Conservation (phyloP, 495 filamentous ascomycete genomes). For the Tetracladium marchalianum region DNA sequence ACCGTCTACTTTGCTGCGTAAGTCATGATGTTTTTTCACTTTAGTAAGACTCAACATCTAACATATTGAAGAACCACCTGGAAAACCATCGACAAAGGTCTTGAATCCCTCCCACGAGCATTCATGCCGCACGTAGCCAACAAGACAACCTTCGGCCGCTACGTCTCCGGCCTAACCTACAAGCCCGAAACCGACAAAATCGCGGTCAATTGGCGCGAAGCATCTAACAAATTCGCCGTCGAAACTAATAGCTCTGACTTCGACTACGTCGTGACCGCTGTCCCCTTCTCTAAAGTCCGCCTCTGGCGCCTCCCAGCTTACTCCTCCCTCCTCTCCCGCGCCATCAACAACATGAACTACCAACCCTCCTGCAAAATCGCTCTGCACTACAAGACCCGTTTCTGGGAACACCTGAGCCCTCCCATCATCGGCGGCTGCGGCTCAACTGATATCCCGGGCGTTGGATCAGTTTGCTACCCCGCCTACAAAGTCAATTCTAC, state of each 20-base stretch:
- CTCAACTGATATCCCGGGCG: slow-evolving; percentile 45
- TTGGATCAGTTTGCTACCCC: slow-evolving; percentile 53
- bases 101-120: slow-evolving; percentile 48
- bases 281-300: slow-evolving; percentile 43
- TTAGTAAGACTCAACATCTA: no score
- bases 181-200: slow-evolving; percentile 32
- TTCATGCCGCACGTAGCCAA: slow-evolving; percentile 50
- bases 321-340: slow-evolving; percentile 39
- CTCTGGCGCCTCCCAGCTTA: slow-evolving; percentile 30
- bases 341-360: slow-evolving; percentile 52
- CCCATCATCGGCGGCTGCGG: slow-evolving; percentile 57
- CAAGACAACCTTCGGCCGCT: slow-evolving; percentile 41
- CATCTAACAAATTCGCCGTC: slow-evolving; percentile 38
- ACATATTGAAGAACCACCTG: slow-evolving; percentile 45
- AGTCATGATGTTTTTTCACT: no score
- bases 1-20: slow-evolving; percentile 51
- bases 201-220: slow-evolving; percentile 36
- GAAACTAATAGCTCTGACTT: slow-evolving; percentile 25
- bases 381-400: slow-evolving; percentile 51
- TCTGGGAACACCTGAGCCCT: slow-evolving; percentile 55
- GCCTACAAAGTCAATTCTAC: slow-evolving; percentile 52
- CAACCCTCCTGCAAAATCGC: slow-evolving; percentile 52
- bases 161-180: slow-evolving; percentile 36
- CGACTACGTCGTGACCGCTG: slow-evolving; percentile 56
- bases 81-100: slow-evolving; percentile 53